Conservation (phyloP, 192 early-diverging fungal species). For the Polychytrium aggregatum region DNA sequence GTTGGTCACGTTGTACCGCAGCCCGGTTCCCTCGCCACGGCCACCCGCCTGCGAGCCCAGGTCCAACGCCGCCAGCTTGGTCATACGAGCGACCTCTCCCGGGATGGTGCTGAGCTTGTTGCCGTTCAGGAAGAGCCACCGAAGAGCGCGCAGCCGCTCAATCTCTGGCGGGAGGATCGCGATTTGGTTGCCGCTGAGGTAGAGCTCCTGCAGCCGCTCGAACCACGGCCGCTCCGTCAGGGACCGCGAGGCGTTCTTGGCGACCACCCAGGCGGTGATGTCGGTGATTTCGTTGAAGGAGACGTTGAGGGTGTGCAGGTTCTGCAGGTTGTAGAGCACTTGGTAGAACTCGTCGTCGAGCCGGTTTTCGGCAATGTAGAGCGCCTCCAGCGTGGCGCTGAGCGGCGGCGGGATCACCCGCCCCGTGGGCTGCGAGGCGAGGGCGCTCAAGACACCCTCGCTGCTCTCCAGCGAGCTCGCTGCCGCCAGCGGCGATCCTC, state of each 20-base stretch:
- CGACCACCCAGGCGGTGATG: slow-evolving; percentile 60
- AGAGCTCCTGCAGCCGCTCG: slow-evolving; percentile 58
- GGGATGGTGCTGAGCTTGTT: slow-evolving; percentile 84
- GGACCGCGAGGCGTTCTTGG: slow-evolving; percentile 6
- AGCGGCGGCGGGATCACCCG: slow-evolving; percentile 35
- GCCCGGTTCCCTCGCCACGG: slow-evolving; percentile 27
- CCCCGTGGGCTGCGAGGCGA: background rate
- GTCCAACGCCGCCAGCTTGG: slow-evolving; percentile 71
- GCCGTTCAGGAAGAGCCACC: slow-evolving; percentile 74
- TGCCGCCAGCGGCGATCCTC: no score
- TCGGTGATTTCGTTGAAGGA: slow-evolving; percentile 76
- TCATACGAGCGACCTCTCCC: slow-evolving; percentile 59
- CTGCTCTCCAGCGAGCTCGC: background rate
- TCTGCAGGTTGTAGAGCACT: slow-evolving; percentile 58
- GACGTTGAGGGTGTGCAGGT: slow-evolving; percentile 67
- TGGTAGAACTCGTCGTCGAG: slow-evolving; percentile 71
- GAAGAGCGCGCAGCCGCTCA: slow-evolving; percentile 54
- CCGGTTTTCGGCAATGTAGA: slow-evolving; percentile 75
- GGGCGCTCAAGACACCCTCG: background rate
- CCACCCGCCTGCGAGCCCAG: slow-evolving; percentile 66
- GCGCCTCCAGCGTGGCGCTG: slow-evolving; percentile 36
- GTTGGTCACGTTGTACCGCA: slow-evolving; percentile 89
- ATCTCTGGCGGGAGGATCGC: slow-evolving; percentile 76
- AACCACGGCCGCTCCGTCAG: slow-evolving; percentile 39
- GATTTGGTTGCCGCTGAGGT: slow-evolving; percentile 76